Conservation (phyloP, 805 yeast species). For the Candida easanensis region DNA sequence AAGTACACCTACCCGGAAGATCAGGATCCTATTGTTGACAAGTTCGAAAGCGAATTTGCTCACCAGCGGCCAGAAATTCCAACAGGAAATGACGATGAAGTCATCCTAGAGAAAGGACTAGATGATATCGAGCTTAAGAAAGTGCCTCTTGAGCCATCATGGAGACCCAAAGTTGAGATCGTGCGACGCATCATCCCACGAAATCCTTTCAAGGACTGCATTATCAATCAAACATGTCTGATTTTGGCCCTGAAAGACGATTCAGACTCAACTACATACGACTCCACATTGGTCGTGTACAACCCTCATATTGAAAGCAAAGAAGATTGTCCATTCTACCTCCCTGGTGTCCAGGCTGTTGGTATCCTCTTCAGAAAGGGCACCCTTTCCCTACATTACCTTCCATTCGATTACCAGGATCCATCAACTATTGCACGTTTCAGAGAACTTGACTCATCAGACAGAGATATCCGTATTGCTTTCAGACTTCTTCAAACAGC, state of each 20-base stretch:
- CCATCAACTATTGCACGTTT: constrained; percentile 28
- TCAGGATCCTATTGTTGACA: constrained; percentile 21
- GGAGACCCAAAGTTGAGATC: constrained; percentile 44
- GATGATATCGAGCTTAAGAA: constrained; percentile 41
- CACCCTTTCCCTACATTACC: constrained; percentile 67
- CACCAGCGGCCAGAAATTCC: constrained; percentile 34
- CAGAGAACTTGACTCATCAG: constrained; percentile 38
- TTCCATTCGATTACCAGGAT: constrained; percentile 48
- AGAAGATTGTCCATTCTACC: constrained; percentile 77
- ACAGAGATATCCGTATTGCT: constrained; percentile 79
- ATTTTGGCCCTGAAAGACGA: constrained; percentile 35
- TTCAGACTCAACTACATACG: constrained; percentile 23
- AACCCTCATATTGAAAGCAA: constrained; percentile 65
- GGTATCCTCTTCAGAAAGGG: constrained; percentile 53
- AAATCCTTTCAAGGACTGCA: constrained; percentile 80
- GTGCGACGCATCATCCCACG: constrained; percentile 91
- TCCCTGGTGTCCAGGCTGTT: constrained; percentile 82
- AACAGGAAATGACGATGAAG: constrained; percentile 19
- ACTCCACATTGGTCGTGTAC: constrained; percentile 61
- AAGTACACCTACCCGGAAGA: constrained; percentile 35
- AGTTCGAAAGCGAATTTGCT: constrained; percentile 25
- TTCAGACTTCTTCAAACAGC: constrained; percentile 76
- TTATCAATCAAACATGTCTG: constrained; percentile 82
- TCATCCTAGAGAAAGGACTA: constrained; percentile 31
- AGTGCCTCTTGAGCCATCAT: constrained; percentile 27